These are phyloP conservation scores for Immersiella caudata DNA, from an alignment of 495 filamentous ascomycete species.

Conservation along the genomic window DNA sequence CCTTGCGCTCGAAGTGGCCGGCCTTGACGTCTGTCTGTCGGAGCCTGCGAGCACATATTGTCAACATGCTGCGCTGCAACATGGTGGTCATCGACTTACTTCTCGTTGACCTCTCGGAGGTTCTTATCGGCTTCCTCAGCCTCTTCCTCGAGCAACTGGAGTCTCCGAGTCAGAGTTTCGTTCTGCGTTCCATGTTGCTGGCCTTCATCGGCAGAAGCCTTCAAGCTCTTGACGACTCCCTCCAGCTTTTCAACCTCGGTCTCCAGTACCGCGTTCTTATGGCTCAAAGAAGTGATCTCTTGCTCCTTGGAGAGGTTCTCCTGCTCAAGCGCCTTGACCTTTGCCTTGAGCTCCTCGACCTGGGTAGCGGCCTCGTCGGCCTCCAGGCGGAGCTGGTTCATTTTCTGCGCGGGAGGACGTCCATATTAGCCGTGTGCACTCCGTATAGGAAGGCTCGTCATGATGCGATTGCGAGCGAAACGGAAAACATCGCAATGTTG, in stretches of 20 bases:
- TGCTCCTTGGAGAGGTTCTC: constrained; percentile 96
- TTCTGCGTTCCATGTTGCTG: constrained; percentile 77
- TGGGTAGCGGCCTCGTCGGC: constrained; percentile 77
- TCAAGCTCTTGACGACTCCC: constrained; percentile 70
- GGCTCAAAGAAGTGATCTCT: constrained; percentile 90
- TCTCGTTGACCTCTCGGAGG: constrained; percentile 94
- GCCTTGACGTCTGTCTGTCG: constrained; percentile 99
- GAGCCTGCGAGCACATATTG: constrained; percentile 60
- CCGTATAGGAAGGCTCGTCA: not conserved
- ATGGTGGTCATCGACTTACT: constrained; percentile 62
- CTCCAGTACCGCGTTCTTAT: constrained; percentile 87
- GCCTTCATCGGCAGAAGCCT: constrained; percentile 74
- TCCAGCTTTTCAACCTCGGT: constrained; percentile 89
- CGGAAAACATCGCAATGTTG: not conserved
- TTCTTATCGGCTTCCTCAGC: constrained; percentile 93
- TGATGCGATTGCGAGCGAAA: not conserved
- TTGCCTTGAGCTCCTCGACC: constrained; percentile 81
- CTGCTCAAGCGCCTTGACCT: constrained; percentile 88
- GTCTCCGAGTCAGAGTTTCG: constrained; percentile 83
- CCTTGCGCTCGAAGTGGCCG: constrained; percentile 99
- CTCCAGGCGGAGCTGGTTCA: constrained; percentile 89
- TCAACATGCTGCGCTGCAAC: not conserved
- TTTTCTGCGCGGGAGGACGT: constrained; percentile 64
- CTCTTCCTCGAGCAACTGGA: constrained; percentile 97
- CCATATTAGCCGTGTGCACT: not conserved